Conservation (phyloP, 2,329 filamentous ascomycete species). For the Arthroderma uncinatum region DNA sequence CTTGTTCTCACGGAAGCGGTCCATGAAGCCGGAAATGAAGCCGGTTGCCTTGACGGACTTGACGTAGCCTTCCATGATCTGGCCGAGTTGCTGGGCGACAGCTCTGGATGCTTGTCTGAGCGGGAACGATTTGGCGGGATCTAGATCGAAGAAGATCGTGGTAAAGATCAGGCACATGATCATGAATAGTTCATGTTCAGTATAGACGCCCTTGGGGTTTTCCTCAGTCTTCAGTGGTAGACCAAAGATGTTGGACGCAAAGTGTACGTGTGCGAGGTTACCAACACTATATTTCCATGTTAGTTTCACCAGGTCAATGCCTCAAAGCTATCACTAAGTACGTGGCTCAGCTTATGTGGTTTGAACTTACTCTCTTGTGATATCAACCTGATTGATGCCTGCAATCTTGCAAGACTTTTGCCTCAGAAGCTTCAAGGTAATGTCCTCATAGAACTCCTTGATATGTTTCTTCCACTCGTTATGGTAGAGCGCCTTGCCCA, state of each 20-base stretch:
- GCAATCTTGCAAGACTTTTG: slow-evolving; percentile 52
- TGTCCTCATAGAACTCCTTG: slow-evolving; percentile 17
- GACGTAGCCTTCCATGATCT: slow-evolving; percentile 31
- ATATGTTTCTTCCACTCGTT: slow-evolving; percentile 17
- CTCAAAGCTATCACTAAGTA: background rate
- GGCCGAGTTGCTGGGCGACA: slow-evolving; percentile 29
- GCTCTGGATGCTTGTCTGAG: slow-evolving; percentile 37
- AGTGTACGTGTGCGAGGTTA: slow-evolving; percentile 20
- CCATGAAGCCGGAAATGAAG: slow-evolving; percentile 43
- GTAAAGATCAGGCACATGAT: slow-evolving; percentile 36
- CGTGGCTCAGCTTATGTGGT: background rate
- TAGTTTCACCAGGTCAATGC: background rate
- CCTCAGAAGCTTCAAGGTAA: slow-evolving; percentile 16
- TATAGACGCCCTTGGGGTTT: slow-evolving; percentile 29
- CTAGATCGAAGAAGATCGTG: slow-evolving; percentile 40
- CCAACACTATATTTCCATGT: slow-evolving; percentile 12
- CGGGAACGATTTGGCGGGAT: slow-evolving; percentile 39
- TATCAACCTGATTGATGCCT: slow-evolving; percentile 27
- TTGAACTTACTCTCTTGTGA: slow-evolving; percentile 25
- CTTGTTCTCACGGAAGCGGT: slow-evolving; percentile 40
- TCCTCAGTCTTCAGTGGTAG: slow-evolving; percentile 21
- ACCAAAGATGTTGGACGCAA: slow-evolving; percentile 20
- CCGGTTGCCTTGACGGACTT: slow-evolving; percentile 37
- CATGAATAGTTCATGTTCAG: slow-evolving; percentile 45
- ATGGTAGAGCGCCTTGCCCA: slow-evolving; percentile 17